Evolutionary conservation across 2,329 filamentous ascomycete genomes (phyloP).

Genomic region (Nothophaeocryptopus gaeumannii): DNA sequence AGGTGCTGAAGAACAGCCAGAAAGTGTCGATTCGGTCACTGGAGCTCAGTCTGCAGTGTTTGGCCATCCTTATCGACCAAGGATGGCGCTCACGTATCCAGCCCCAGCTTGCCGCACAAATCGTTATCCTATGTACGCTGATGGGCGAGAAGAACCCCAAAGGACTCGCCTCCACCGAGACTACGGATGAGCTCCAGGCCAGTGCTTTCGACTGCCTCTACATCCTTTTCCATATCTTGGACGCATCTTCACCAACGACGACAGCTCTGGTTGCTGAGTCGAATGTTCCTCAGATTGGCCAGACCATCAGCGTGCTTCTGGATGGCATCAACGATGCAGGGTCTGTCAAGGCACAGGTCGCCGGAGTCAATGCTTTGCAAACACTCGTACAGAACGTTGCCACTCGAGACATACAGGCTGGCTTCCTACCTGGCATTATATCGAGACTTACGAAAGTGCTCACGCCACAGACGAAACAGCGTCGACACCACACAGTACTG

Average conservation of each 20-base stretch:
- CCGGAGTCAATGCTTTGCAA: conserved; percentile 64
- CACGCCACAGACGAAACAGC: conserved; percentile 63
- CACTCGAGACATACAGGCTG: conserved; percentile 73
- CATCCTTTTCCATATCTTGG: conserved; percentile 61
- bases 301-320: conserved; percentile 75
- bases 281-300: conserved; percentile 74
- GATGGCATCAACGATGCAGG: conserved; percentile 66
- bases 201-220: conserved; percentile 69
- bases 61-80: conserved; percentile 68
- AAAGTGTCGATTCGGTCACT: conserved; percentile 67
- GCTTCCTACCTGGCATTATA: conserved; percentile 82
- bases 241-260: conserved; percentile 44
- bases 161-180: conserved; percentile 48
- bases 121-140: conserved; percentile 80
- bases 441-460: conserved; percentile 76
- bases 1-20: conserved; percentile 75
- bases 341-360: conserved; percentile 66
- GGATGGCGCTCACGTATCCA: conserved; percentile 76
- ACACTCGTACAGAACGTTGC: conserved; percentile 62
- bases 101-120: conserved; percentile 72
- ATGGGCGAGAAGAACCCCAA: conserved; percentile 71
- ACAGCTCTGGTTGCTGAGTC: conserved; percentile 52
- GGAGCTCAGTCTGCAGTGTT: conserved; percentile 73
- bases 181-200: conserved; percentile 71
- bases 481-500: conserved; percentile 63